phyloP scores from a whole-genome alignment of 2,329 filamentous ascomycete genomes.

The Ophiognomonia clavigignenti-juglandacearum region DNA sequence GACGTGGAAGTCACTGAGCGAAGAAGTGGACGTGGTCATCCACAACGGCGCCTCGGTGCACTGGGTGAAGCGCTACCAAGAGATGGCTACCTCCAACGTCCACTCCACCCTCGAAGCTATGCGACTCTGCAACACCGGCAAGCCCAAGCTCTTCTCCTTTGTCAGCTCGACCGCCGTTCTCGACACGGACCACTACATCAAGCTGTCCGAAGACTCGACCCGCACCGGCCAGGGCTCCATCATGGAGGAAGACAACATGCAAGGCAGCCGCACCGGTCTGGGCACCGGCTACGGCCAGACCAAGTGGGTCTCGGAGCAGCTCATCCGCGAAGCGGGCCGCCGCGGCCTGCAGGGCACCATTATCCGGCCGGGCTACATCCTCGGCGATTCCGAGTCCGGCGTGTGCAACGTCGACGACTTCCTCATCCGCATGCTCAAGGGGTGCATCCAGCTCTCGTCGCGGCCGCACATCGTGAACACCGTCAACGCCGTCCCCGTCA shows the following conservation, averaged over 20 bases:
- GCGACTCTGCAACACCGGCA: conserved; percentile 69
- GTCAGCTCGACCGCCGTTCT: conserved; percentile 79
- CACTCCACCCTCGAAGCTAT: conserved; percentile 74
- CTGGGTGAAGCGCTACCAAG: conserved; percentile 75
- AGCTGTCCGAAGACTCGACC: conserved; percentile 61
- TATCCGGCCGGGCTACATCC: conserved; percentile 79
- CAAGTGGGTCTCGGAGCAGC: conserved; percentile 73
- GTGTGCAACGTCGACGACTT: conserved; percentile 84
- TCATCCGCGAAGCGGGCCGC: conserved; percentile 73
- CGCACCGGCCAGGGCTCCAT: conserved; percentile 60
- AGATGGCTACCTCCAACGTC: conserved; percentile 71
- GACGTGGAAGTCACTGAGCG: conserved; percentile 60
- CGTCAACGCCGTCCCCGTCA: conserved; percentile 84
- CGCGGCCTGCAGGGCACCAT: conserved; percentile 73
- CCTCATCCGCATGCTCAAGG: conserved; percentile 79
- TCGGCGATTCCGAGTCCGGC: conserved; percentile 67
- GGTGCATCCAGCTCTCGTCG: conserved; percentile 71
- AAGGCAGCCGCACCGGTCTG: conserved; percentile 70
- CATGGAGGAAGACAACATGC: conserved; percentile 71
- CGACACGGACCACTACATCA: conserved; percentile 76
- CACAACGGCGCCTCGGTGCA: conserved; percentile 82
- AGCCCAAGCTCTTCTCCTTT: conserved; percentile 75
- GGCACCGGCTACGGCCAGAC: conserved; percentile 86
- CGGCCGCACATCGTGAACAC: conserved; percentile 79
- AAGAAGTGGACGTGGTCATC: conserved; percentile 66